These are phyloP conservation scores for Acer saccharum DNA, from an alignment of 345 rosid genomes.

Conservation along the genomic window DNA sequence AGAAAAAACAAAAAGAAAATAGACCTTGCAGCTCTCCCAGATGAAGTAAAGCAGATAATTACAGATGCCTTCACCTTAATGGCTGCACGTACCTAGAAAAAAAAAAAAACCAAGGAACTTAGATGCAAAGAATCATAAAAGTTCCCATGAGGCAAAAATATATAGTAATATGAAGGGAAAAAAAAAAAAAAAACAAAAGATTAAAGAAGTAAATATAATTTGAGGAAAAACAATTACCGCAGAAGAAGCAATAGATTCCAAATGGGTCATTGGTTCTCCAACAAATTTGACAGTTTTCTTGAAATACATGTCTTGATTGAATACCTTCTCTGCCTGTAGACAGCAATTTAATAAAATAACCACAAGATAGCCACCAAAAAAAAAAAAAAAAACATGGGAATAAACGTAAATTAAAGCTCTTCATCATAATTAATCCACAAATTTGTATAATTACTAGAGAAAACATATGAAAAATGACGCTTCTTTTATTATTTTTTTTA, in stretches of 20 bases:
- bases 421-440: background rate
- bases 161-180: background rate
- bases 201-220: background rate
- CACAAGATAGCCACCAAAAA: background rate
- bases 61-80: constrained; percentile 81
- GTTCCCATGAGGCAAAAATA: background rate
- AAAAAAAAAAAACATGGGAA: background rate
- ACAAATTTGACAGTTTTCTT: constrained; percentile 87
- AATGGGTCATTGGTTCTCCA: constrained; percentile 95
- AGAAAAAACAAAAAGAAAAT: background rate
- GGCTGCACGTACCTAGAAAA: constrained; percentile 67
- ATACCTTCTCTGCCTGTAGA: constrained; percentile 94
- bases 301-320: constrained; percentile 87
- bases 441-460: background rate
- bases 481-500: background rate
- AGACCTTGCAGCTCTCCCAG: constrained; percentile 83
- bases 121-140: background rate
- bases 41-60: constrained; percentile 77
- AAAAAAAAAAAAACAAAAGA: background rate
- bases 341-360: constrained; percentile 11
- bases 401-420: background rate
- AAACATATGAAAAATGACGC: background rate
- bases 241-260: constrained; percentile 97
- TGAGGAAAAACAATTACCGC: constrained; percentile 59
- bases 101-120: constrained; percentile 11